A percentile compares a stretch with the other conserved stretches of the same genome.
Conservation (phyloP, 2,329 filamentous ascomycete genomes). For the Hortaea sp. region DNA sequence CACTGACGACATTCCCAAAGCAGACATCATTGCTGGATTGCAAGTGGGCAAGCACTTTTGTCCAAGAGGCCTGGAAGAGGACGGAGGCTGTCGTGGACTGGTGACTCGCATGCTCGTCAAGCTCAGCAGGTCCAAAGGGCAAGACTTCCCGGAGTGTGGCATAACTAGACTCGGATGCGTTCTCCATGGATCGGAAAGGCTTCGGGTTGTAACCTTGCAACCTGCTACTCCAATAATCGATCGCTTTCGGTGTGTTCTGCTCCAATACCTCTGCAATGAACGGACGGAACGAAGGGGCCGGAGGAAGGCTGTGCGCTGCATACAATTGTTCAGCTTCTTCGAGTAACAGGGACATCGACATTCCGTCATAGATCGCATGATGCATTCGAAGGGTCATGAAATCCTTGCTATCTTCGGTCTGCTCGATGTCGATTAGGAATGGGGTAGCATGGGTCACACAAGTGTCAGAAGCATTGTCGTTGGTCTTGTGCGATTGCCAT, state of each 20-base stretch:
- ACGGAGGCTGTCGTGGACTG: slow-evolving; percentile 52
- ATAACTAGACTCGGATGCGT: neutral
- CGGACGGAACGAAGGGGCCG: slow-evolving; percentile 43
- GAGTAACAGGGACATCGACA: slow-evolving; percentile 61
- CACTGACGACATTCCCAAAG: slow-evolving; percentile 79
- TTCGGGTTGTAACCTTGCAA: slow-evolving; percentile 44
- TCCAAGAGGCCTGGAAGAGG: slow-evolving; percentile 64
- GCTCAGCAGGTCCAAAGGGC: neutral
- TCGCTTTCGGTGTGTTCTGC: slow-evolving; percentile 38
- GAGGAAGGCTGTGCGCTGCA: slow-evolving; percentile 35
- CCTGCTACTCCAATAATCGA: slow-evolving; percentile 56
- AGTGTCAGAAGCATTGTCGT: neutral
- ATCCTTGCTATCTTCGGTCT: slow-evolving; percentile 3
- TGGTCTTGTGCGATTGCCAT: slow-evolving; percentile 24
- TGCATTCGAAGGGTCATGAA: slow-evolving; percentile 50
- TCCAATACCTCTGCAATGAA: slow-evolving; percentile 54
- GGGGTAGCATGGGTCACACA: neutral
- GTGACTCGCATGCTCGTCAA: slow-evolving; percentile 30
- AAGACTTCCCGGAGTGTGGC: slow-evolving; percentile 33
- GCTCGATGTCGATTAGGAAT: slow-evolving; percentile 3
- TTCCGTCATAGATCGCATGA: slow-evolving; percentile 80
- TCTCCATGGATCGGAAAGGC: slow-evolving; percentile 4
- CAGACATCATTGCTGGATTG: slow-evolving; percentile 57
- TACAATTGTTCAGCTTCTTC: slow-evolving; percentile 58
- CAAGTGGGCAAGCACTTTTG: slow-evolving; percentile 49